phyloP scores from a whole-genome alignment of 441 rosid species.

The Erodium texanum region DNA sequence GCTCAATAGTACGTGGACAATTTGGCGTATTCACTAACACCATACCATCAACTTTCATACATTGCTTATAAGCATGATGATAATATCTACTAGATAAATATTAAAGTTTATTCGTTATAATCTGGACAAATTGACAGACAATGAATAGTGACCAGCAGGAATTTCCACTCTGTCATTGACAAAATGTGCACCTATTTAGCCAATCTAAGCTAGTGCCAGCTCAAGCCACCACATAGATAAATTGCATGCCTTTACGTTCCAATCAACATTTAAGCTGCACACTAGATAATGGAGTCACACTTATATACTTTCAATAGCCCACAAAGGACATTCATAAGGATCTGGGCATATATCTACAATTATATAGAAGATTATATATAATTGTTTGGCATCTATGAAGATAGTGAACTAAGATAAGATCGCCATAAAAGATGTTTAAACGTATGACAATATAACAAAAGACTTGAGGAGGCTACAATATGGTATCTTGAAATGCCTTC shows the following conservation, averaged over 20 bases:
- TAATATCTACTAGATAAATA: neutral
- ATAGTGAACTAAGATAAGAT: neutral
- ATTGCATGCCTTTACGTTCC: neutral
- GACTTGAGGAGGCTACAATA: neutral
- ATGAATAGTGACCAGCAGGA: neutral
- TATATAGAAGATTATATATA: too few relatives aligned
- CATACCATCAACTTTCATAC: neutral
- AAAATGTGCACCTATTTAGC: neutral
- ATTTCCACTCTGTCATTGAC: neutral
- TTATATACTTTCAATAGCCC: too few relatives aligned
- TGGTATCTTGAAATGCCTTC: neutral
- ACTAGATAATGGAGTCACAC: neutral
- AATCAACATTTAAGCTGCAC: neutral
- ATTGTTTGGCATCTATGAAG: too few relatives aligned
- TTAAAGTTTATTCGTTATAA: neutral
- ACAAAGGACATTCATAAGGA: neutral
- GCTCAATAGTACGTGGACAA: neutral
- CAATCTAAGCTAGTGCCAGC: neutral
- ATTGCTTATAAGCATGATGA: neutral
- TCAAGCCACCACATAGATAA: neutral
- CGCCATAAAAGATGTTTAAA: neutral
- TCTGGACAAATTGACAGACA: neutral
- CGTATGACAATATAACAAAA: neutral
- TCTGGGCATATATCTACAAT: neutral
- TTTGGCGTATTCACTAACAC: neutral